Evolutionary conservation across 768 basidiomycete genomes (phyloP), one percentile per base, ranked within the genome.

Genomic region (Suillus alpinus): DNA sequence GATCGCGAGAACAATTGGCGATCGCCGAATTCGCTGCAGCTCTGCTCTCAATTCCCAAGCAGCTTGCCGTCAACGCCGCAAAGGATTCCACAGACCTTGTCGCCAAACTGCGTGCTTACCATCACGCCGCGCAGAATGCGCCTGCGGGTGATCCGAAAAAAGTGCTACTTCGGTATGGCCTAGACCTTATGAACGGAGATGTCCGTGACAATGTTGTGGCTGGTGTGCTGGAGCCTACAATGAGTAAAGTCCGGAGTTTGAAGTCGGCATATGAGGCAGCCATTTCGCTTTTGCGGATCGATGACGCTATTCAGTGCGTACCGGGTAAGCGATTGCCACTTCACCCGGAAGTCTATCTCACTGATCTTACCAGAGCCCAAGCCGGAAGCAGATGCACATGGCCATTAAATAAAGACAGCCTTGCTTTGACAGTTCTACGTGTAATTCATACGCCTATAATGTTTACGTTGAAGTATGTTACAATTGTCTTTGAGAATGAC

Each of bases 21-120:
- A 98, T 99, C 69, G 97, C 95, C n/a, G 97, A 99, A 74, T 99
- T 99, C 73, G 97, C 97, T 23, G 81, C 83, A 62, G 91, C 97
- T 13, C 81, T 99, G 59, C 81, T 99, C 44, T 85, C 95, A 16
- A 99, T 99, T 67, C 97, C 97, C 50, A 98, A 98, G 78, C 94
- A 91, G 20, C 88, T 99, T 37, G 89, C 97, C 3, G 92, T 98
- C 57, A 99, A 99, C 72, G 97, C 97, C 44, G 97, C 97, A 43
- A 98, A 98, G 70, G 97, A 99, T 72, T 94, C 95, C 40, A 98
- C 96, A 1, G 94, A 98, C 59, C 86, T 99, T 20, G 94, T 99
- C 41, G 95, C 97, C 23, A 98, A 98, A 76, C 80, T 99, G 53
- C 89, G 97, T 56, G 89, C 95, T 10, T 98, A 95, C 77, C 97